A percentile compares a stretch with the other conserved stretches of the same genome.
These are phyloP conservation scores for Penicillium diatomitis DNA, from an alignment of 495 filamentous ascomycete species.

Conservation along the genomic window DNA sequence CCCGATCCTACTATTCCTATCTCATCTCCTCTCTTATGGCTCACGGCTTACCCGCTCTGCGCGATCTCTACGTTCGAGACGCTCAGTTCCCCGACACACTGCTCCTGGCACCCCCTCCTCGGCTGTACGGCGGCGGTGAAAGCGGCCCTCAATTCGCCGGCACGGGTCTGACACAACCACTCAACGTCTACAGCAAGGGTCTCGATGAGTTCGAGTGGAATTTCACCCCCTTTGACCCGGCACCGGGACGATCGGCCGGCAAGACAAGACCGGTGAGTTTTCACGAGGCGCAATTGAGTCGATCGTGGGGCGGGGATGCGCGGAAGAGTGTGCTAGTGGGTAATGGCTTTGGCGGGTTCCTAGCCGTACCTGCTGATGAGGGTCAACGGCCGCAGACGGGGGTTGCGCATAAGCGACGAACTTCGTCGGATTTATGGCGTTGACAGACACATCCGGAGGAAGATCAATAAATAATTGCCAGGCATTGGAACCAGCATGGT, in stretches of 20 bases:
- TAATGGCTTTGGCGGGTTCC: constrained; percentile 72
- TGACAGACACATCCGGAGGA: constrained; percentile 6
- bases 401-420: constrained; percentile 27
- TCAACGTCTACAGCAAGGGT: constrained; percentile 81
- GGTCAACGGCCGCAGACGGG: constrained; percentile 34
- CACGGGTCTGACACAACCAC: constrained; percentile 48
- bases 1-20: constrained; percentile 72
- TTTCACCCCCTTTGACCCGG: constrained; percentile 52
- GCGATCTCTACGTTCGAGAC: constrained; percentile 77
- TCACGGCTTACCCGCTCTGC: constrained; percentile 63
- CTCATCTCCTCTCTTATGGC: constrained; percentile 71
- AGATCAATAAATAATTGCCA: no score
- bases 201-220: constrained; percentile 82
- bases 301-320: constrained; percentile 53
- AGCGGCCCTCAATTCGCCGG: constrained; percentile 23
- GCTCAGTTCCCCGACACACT: constrained; percentile 66
- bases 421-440: constrained; percentile 36
- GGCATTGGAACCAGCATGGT: no score
- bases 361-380: constrained; percentile 59
- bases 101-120: constrained; percentile 53
- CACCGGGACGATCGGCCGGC: constrained; percentile 21
- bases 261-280: constrained; percentile 47
- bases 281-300: constrained; percentile 43
- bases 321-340: constrained; percentile 56
- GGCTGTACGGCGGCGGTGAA: constrained; percentile 25